These are phyloP conservation scores for Zoysia pacifica DNA, from an alignment of 176 grass and related monocot species.

Conservation along the genomic window DNA sequence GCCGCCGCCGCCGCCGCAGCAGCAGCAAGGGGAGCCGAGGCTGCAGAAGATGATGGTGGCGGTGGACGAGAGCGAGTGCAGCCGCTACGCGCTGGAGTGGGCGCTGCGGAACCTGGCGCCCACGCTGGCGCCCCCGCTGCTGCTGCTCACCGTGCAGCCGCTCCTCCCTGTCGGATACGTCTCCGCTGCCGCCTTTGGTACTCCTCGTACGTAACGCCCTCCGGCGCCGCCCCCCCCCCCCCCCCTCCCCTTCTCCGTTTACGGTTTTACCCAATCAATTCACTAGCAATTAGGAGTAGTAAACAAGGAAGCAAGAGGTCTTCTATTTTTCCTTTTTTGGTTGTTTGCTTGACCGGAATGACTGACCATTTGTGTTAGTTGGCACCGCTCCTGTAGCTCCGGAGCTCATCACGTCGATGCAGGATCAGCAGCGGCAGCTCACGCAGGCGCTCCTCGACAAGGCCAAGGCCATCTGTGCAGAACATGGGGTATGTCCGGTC, in stretches of 20 bases:
- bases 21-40: neutral
- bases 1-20: neutral
- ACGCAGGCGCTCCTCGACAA: conserved; percentile 54
- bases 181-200: conserved; percentile 39
- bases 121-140: conserved; percentile 38
- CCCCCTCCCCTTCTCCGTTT: neutral
- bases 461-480: conserved; percentile 52
- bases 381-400: conserved; percentile 36
- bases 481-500: conserved; percentile 49
- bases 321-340: neutral
- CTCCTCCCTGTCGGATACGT: conserved; percentile 36
- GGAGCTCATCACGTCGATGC: conserved; percentile 60
- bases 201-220: conserved; percentile 22
- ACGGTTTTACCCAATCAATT: neutral
- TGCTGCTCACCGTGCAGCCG: conserved; percentile 55
- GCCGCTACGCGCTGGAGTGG: conserved; percentile 57
- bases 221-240: too few species aligned
- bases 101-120: conserved; percentile 44
- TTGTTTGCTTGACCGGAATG: neutral
- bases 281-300: neutral
- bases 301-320: neutral
- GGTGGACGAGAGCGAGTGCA: conserved; percentile 62
- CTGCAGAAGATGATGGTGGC: conserved; percentile 61
- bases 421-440: conserved; percentile 58
- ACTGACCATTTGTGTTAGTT: conserved; percentile 11